These are phyloP conservation scores for Podospora bellae-mahoneyi DNA, from an alignment of 495 filamentous ascomycete species.

Conservation along the genomic window DNA sequence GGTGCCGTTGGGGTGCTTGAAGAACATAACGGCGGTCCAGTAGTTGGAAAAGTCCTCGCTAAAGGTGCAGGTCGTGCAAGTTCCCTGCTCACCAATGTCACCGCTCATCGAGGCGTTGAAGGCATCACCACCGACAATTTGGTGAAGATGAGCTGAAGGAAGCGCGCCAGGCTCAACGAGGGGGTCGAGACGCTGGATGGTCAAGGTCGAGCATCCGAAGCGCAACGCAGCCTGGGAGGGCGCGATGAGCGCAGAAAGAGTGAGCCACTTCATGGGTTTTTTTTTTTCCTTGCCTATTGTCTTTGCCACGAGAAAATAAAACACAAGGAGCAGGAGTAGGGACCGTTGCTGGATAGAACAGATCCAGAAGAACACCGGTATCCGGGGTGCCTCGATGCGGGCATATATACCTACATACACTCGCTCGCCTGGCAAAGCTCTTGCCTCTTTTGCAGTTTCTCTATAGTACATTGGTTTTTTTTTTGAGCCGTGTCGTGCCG, in stretches of 20 bases:
- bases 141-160: constrained; percentile 47
- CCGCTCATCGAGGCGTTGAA: constrained; percentile 49
- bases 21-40: constrained; percentile 52
- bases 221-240: constrained; percentile 42
- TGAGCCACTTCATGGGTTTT: constrained; percentile 43
- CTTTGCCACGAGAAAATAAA: background rate
- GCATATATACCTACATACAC: background rate
- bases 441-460: background rate
- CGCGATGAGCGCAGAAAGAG: constrained; percentile 37
- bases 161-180: constrained; percentile 40
- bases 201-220: constrained; percentile 47
- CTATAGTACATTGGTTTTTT: background rate
- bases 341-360: background rate
- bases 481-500: background rate
- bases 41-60: constrained; percentile 49
- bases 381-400: no score
- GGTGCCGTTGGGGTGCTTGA: constrained; percentile 48
- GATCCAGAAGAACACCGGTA: background rate
- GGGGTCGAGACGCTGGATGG: constrained; percentile 47
- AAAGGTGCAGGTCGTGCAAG: constrained; percentile 46
- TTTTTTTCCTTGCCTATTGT: background rate
- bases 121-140: constrained; percentile 49
- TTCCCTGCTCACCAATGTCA: constrained; percentile 42
- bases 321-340: background rate
- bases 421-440: background rate